These are phyloP conservation scores for Nakaseomyces kungkrabaensis DNA, from an alignment of 1,139 yeast genomes.

Conservation along the genomic window DNA sequence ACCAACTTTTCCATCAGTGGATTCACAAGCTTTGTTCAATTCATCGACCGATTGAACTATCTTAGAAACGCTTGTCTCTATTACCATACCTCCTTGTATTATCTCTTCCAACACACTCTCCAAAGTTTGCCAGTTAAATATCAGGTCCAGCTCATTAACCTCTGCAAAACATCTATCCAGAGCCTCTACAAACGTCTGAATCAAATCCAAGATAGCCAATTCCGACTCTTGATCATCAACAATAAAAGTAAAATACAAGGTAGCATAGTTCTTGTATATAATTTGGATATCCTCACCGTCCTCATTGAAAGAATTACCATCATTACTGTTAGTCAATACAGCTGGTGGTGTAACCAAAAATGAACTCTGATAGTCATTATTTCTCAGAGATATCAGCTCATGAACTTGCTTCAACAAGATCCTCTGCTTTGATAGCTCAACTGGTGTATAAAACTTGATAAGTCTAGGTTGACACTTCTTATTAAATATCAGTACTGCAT, in stretches of 20 bases:
- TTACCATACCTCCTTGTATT: conserved; percentile 98
- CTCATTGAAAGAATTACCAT: conserved; percentile 47
- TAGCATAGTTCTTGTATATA: conserved; percentile 89
- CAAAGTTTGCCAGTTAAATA: conserved; percentile 94
- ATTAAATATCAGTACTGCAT: conserved; percentile 81
- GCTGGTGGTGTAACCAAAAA: conserved; percentile 31
- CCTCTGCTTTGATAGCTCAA: conserved; percentile 33
- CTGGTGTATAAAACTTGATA: conserved; percentile 86
- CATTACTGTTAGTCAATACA: conserved; percentile 28
- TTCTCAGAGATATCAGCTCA: conserved; percentile 25
- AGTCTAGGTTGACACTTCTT: conserved; percentile 88
- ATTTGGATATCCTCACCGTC: conserved; percentile 75
- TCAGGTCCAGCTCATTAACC: conserved; percentile 91
- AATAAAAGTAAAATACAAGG: conserved; percentile 85
- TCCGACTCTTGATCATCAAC: conserved; percentile 96
- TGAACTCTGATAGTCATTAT: conserved; percentile 26
- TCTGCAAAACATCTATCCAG: conserved; percentile 85
- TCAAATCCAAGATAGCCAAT: conserved; percentile 82
- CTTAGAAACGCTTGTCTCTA: conserved; percentile 75
- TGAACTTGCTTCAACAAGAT: conserved; percentile 26
- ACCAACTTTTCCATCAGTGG: conserved; percentile 16
- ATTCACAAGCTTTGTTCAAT: conserved; percentile 25
- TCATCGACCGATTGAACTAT: conserved; percentile 68
- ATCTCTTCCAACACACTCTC: conserved; percentile 89
- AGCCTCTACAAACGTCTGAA: conserved; percentile 94